phyloP scores from a whole-genome alignment of 768 basidiomycete species.

The Candolleomyces efflorescens region DNA sequence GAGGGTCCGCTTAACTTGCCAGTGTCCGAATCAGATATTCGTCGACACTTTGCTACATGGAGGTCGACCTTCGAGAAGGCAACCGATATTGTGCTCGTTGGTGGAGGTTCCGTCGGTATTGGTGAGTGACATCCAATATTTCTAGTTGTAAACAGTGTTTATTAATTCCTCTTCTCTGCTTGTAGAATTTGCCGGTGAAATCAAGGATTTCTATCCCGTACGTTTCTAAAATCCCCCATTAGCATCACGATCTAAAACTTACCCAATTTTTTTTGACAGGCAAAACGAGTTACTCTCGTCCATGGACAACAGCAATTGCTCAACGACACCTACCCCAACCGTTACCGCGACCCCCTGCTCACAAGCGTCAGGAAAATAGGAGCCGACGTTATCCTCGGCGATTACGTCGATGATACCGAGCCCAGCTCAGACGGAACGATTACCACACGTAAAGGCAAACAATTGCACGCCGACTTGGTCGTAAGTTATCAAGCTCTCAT shows the following conservation, averaged over 20 bases:
- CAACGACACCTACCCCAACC: conserved; percentile 45
- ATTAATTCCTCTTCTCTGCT: not conserved
- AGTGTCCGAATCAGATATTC: conserved; percentile 16
- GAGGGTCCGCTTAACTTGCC: conserved; percentile 30
- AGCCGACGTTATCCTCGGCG: conserved; percentile 44
- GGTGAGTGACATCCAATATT: conserved; percentile 28
- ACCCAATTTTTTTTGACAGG: conserved; percentile 11
- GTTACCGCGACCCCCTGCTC: conserved; percentile 38
- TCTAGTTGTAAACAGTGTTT: not conserved
- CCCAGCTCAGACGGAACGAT: conserved; percentile 34
- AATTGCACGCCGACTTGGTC: conserved; percentile 46
- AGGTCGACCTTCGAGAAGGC: conserved; percentile 28
- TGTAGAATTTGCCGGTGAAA: conserved; percentile 39
- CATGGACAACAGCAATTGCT: conserved; percentile 44
- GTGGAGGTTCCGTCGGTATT: conserved; percentile 51
- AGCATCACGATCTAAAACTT: conserved; percentile 6
- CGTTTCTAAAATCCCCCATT: conserved; percentile 2
- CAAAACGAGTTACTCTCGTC: conserved; percentile 51
- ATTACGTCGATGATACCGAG: conserved; percentile 43
- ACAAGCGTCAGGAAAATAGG: conserved; percentile 33
- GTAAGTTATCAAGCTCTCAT: conserved; percentile 29
- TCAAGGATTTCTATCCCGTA: conserved; percentile 37
- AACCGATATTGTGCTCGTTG: conserved; percentile 43
- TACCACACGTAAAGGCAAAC: conserved; percentile 42
- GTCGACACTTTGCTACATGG: conserved; percentile 20